These are phyloP conservation scores for Globisporangium camurandrum DNA, from an alignment of 352 stramenopile species.

Conservation along the genomic window DNA sequence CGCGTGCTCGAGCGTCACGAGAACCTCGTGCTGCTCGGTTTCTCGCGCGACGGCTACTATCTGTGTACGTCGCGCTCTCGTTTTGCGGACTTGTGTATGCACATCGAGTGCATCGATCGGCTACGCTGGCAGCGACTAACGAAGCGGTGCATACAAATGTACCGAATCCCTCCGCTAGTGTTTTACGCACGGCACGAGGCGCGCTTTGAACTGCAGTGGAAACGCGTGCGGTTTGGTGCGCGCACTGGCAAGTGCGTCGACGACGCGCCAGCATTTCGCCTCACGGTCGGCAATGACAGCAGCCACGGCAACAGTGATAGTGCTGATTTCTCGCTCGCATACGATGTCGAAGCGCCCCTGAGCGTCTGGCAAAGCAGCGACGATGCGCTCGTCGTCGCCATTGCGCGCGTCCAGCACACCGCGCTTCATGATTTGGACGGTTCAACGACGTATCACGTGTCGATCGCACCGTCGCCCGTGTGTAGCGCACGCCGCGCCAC, in stretches of 20 bases:
- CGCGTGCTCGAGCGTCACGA: conserved; percentile 39
- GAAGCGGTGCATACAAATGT: no score
- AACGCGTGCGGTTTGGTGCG: conserved; percentile 15
- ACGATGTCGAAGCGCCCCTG: conserved; percentile 20
- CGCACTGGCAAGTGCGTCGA: not conserved
- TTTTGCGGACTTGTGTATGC: not conserved
- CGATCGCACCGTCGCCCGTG: conserved; percentile 31
- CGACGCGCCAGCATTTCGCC: not conserved
- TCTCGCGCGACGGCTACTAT: conserved; percentile 58
- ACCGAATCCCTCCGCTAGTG: conserved; percentile 32
- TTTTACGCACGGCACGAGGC: conserved; percentile 35
- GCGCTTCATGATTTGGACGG: conserved; percentile 22
- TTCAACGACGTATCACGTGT: conserved; percentile 33
- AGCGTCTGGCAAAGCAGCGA: conserved; percentile 57
- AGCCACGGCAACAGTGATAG: not conserved
- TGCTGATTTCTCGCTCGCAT: not conserved
- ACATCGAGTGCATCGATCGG: no score
- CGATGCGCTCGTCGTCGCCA: conserved; percentile 35
- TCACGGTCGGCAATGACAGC: conserved; percentile 2
- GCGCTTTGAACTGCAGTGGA: conserved; percentile 44
- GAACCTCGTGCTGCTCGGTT: conserved; percentile 47
- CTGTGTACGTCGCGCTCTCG: conserved; percentile 23
- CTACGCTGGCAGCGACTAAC: no score
- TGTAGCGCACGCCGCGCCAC: conserved; percentile 6
- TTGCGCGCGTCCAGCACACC: no score